Conservation (phyloP, 495 filamentous ascomycete genomes). For the Poronia punctata region DNA sequence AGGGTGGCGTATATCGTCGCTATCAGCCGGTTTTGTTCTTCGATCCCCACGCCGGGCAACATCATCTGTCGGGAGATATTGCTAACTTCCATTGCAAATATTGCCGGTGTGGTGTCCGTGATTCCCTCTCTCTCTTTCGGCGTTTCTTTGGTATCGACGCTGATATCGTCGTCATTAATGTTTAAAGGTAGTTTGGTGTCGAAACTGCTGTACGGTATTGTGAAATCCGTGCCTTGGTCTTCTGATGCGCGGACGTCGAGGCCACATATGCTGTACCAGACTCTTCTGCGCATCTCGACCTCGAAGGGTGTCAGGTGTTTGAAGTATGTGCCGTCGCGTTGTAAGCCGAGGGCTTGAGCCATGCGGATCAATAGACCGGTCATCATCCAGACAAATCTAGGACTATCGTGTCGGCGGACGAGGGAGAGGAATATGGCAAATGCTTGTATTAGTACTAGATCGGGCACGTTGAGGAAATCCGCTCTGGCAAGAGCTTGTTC, state of each 20-base stretch:
- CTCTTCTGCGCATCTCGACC: constrained; percentile 39
- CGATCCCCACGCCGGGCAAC: constrained; percentile 22
- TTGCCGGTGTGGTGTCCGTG: constrained; percentile 27
- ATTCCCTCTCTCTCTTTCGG: constrained; percentile 26
- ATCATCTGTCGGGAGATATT: constrained; percentile 36
- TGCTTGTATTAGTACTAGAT: constrained; percentile 41
- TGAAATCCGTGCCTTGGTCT: constrained; percentile 37
- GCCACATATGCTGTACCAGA: constrained; percentile 40
- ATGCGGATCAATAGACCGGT: constrained; percentile 43
- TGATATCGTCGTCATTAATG: constrained; percentile 41
- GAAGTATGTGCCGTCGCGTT: constrained; percentile 37
- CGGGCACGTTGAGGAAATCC: constrained; percentile 41
- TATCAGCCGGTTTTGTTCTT: constrained; percentile 39
- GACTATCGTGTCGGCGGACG: constrained; percentile 42
- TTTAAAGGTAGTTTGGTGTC: constrained; percentile 38
- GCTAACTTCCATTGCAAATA: constrained; percentile 24
- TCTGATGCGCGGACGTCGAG: constrained; percentile 33
- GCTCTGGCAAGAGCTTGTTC: constrained; percentile 50
- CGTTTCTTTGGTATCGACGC: constrained; percentile 22
- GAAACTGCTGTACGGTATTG: constrained; percentile 28
- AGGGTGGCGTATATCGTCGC: constrained; percentile 35
- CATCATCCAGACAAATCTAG: constrained; percentile 50
- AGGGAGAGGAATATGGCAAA: constrained; percentile 42
- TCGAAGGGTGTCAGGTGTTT: constrained; percentile 41
- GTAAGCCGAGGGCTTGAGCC: constrained; percentile 42